Percentiles rank a stretch among this genome's conserved stretches.
Evolutionary conservation across 2,329 filamentous ascomycete genomes (phyloP).

Genomic region (Scedosporium aurantiacum): DNA sequence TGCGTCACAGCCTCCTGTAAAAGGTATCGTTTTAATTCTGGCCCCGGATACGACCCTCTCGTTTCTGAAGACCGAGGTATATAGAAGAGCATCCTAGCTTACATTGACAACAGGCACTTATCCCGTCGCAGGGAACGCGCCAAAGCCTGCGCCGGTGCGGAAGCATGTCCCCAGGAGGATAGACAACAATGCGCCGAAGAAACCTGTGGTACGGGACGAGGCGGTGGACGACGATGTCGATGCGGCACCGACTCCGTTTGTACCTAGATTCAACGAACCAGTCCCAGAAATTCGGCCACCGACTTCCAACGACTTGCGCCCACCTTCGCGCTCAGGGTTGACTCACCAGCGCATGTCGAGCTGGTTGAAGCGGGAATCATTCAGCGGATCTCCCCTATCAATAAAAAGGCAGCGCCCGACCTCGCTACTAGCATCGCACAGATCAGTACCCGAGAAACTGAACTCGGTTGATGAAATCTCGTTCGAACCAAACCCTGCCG

Average conservation of each 20-base stretch:
- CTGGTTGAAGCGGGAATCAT: background rate
- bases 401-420: background rate
- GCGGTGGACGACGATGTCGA: background rate
- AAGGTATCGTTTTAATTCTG: background rate
- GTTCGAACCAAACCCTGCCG: conserved; percentile 10
- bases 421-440: background rate
- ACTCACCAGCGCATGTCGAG: background rate
- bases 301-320: background rate
- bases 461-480: background rate
- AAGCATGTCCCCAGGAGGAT: conserved; percentile 4
- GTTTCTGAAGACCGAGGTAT: no score
- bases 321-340: background rate
- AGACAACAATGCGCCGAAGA: conserved; percentile 1
- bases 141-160: background rate
- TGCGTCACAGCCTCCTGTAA: conserved; percentile 2
- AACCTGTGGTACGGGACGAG: background rate
- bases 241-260: background rate
- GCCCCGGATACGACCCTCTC: no score
- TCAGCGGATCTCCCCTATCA: background rate
- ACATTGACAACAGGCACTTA: background rate
- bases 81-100: background rate
- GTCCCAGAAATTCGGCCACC: background rate
- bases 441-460: background rate
- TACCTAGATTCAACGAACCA: background rate
- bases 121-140: background rate